Base-by-base conservation (phyloP, 768 basidiomycete genomes). In the Amanita thiersii region DNA sequence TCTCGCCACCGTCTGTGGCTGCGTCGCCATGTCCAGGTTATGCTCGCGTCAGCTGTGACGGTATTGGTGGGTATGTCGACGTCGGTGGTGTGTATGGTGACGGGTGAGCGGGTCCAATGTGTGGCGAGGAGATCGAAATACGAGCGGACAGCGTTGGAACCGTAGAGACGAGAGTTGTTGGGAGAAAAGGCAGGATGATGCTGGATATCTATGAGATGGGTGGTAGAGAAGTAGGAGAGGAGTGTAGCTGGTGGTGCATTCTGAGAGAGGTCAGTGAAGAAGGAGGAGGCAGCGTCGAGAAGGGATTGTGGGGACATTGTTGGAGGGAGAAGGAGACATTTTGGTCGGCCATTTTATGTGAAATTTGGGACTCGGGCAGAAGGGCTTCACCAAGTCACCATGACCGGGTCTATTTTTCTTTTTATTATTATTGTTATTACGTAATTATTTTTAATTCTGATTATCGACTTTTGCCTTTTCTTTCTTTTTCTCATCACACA, bases 81-180 rank as follows among this genome's bases (percentile, higher is more conserved):
- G 11, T 51, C 45, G 4, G 55, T 46, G 44, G 51, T 38, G 45
- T 59, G 51, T 20, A 51, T 43, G 40, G 52, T 14, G 12, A 61
- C 45, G 15, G 60, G 49, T 1, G 62, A 55, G 5, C 70, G 64
- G 3, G 54, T 58, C 63, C 65, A 73, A 48, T 72, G 62, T 2
- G 69, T 69, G 11, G 66, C 60, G 21, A 72, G 52, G 32, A 72
- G 53, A 52, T 73, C 70, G 37, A 72, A 70, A 47, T 72, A 73
- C 1, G 72, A 73, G 14, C 70, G 66, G 20, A 72, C 55, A 11
- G 67, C 72, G 40, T 72, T 71, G 10, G 59, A 47, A 6, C 72
- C 72, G 21, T 57, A 51, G 4, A 72, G 50, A 8, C 63, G 57
- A 1, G 64, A 63, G 4, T 65, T 62, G 40, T 62, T 49, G 1